phyloP scores from a whole-genome alignment of 805 yeast species.

The Candida michaelii region DNA sequence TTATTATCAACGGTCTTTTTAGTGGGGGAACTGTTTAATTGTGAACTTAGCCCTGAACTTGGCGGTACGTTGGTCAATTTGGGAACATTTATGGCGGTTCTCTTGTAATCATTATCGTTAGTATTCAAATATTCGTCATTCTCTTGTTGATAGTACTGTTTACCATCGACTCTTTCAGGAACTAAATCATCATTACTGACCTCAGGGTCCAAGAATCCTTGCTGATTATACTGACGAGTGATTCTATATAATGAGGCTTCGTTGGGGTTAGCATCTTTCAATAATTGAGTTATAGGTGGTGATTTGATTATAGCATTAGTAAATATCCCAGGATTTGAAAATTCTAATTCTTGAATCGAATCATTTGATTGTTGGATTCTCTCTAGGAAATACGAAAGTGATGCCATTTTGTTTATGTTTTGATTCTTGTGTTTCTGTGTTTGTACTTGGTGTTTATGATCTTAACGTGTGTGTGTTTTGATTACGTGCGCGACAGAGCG shows the following conservation, averaged over 20 bases:
- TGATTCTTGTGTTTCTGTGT: neutral
- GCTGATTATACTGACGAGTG: slow-evolving; percentile 15
- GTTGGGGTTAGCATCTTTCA: slow-evolving; percentile 56
- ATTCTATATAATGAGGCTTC: slow-evolving; percentile 53
- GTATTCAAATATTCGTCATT: slow-evolving; percentile 24
- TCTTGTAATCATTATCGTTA: slow-evolving; percentile 22
- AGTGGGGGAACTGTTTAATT: slow-evolving; percentile 15
- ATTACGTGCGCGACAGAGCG: too few relatives aligned
- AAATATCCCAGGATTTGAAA: slow-evolving; percentile 60
- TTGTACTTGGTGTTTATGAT: too few relatives aligned
- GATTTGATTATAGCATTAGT: slow-evolving; percentile 58
- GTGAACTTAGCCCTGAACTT: slow-evolving; percentile 3
- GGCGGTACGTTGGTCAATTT: slow-evolving; percentile 13
- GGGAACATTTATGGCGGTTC: slow-evolving; percentile 32
- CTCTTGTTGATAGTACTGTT: slow-evolving; percentile 29
- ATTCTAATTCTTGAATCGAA: slow-evolving; percentile 45
- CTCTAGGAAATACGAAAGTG: slow-evolving; percentile 23
- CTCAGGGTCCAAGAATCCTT: slow-evolving; percentile 3
- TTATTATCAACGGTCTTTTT: slow-evolving; percentile 3
- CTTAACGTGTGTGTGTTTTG: slow-evolving; percentile 9
- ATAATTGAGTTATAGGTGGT: slow-evolving; percentile 54
- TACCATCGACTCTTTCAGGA: slow-evolving; percentile 54
- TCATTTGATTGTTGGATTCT: slow-evolving; percentile 39
- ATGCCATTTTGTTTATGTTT: slow-evolving; percentile 10
- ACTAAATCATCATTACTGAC: slow-evolving; percentile 11